Evolutionary conservation across 768 basidiomycete genomes (phyloP).

Genomic region (Psilocybe subaeruginosa): DNA sequence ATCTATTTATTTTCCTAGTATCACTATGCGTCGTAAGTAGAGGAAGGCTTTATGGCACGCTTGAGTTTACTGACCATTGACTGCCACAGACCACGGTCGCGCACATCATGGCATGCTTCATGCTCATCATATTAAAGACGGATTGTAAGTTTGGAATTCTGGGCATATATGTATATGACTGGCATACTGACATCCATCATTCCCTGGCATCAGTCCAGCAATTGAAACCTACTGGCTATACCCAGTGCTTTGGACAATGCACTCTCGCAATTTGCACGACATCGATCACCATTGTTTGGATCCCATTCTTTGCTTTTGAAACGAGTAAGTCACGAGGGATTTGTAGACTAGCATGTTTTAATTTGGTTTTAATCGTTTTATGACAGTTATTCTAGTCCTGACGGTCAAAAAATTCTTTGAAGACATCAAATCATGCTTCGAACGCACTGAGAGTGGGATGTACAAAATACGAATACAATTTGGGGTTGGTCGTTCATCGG

Average conservation of each 20-base stretch:
- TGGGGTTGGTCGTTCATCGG: constrained; percentile 2
- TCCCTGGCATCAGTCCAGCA: neutral
- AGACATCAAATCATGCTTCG: constrained; percentile 1
- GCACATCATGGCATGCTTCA: constrained; percentile 7
- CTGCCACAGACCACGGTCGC: neutral
- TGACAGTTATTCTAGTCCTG: constrained; percentile 12
- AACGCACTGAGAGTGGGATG: neutral
- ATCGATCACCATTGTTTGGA: constrained; percentile 10
- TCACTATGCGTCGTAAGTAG: constrained; percentile 9
- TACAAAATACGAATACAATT: neutral
- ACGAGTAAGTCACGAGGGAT: constrained; percentile 8
- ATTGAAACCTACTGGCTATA: neutral
- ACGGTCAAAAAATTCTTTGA: constrained; percentile 9
- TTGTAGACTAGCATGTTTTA: neutral
- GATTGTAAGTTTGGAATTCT: neutral
- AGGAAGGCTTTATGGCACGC: no score
- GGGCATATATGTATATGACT: neutral
- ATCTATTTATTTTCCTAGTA: constrained; percentile 2
- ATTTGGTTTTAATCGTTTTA: neutral
- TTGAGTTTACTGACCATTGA: neutral
- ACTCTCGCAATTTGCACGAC: neutral
- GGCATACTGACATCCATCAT: neutral
- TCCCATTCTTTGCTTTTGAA: constrained; percentile 14
- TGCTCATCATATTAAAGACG: constrained; percentile 2
- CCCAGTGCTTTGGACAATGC: constrained; percentile 3